phyloP scores from a whole-genome alignment of 192 early-diverging fungal species.

The Coemansia sp. region DNA sequence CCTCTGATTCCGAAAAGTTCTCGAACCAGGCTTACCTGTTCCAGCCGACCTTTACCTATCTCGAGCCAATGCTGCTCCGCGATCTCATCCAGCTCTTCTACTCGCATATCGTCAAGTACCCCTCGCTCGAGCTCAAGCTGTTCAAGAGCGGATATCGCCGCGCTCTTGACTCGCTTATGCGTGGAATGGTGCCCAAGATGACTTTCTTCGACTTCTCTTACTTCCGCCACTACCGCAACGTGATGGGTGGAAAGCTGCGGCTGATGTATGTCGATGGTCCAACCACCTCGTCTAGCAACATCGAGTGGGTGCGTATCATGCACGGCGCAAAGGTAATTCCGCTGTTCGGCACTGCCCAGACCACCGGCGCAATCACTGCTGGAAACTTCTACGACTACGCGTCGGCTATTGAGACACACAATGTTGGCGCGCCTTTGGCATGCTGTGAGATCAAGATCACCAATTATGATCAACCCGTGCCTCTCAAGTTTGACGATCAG shows the following conservation, averaged over 20 bases:
- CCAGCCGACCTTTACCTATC: conserved; percentile 36
- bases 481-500: conserved; percentile 19
- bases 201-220: conserved; percentile 48
- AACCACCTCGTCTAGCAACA: conserved; percentile 21
- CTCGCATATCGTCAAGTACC: conserved; percentile 39
- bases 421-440: conserved; percentile 49
- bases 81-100: conserved; percentile 45
- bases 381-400: conserved; percentile 46
- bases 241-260: conserved; percentile 41
- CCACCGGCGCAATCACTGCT: conserved; percentile 20
- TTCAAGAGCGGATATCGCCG: conserved; percentile 32
- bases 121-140: conserved; percentile 37
- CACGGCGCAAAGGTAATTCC: conserved; percentile 47
- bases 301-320: conserved; percentile 45
- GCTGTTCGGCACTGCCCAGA: conserved; percentile 26
- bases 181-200: conserved; percentile 30
- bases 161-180: conserved; percentile 33
- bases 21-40: conserved; percentile 26
- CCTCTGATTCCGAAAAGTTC: conserved; percentile 39
- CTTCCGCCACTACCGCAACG: conserved; percentile 53
- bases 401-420: conserved; percentile 42
- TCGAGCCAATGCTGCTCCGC: conserved; percentile 27
- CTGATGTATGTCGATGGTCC: conserved; percentile 40
- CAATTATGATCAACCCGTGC: conserved; percentile 1
- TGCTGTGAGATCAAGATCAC: conserved; percentile 52